phyloP scores from a whole-genome alignment of 2,329 filamentous ascomycete species.

The Talaromyces funiculosus region DNA sequence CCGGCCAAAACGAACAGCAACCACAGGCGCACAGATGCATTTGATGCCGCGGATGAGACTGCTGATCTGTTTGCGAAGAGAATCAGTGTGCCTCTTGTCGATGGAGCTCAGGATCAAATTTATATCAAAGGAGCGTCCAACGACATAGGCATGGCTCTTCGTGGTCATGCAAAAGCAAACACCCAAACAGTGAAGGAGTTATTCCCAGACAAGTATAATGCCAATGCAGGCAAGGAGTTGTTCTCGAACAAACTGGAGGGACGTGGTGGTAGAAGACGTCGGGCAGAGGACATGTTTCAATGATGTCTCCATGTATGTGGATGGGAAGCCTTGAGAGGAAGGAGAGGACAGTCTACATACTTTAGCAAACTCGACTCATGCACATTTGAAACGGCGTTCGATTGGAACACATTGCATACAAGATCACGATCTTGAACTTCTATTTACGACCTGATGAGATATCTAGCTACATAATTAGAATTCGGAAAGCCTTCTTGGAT shows the following conservation, averaged over 20 bases:
- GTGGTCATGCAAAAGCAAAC: constrained; percentile 56
- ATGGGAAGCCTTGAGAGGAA: background rate
- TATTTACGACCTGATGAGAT: background rate
- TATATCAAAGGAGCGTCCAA: constrained; percentile 57
- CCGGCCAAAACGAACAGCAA: constrained; percentile 43
- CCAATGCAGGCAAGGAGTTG: constrained; percentile 63
- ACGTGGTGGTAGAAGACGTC: constrained; percentile 56
- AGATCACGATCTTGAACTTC: background rate
- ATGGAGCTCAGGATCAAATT: constrained; percentile 40
- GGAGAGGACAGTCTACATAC: background rate
- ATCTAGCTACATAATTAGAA: background rate
- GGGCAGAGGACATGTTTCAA: constrained; percentile 67
- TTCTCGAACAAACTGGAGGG: constrained; percentile 58
- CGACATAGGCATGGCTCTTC: constrained; percentile 34
- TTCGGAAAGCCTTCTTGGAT: background rate
- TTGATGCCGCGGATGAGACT: constrained; percentile 52
- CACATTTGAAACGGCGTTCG: background rate
- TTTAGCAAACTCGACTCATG: background rate
- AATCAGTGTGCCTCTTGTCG: constrained; percentile 47
- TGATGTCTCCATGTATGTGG: constrained; percentile 33
- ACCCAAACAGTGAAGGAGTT: constrained; percentile 58
- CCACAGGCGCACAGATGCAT: constrained; percentile 46
- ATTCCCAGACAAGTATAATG: constrained; percentile 57
- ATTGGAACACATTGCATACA: background rate
- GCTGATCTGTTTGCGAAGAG: constrained; percentile 47